Evolutionary conservation across 805 yeast genomes (phyloP), one percentile per base, ranked within the genome.

Genomic region (Saccharomyces cerevisiae): DNA sequence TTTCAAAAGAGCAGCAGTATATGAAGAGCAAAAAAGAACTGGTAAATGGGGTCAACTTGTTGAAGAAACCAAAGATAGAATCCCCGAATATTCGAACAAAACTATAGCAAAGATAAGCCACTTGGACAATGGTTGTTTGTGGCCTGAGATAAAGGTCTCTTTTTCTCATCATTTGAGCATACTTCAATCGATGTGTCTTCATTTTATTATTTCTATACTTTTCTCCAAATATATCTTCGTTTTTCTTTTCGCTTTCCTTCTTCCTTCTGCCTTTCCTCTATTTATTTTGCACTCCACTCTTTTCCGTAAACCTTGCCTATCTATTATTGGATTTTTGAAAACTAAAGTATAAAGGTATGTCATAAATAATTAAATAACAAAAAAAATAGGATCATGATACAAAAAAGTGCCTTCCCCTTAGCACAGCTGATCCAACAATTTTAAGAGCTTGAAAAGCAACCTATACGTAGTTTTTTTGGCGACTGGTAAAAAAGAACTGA

Each of bases 401-500:
- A 46, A 22, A 46, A 27, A 21, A 46, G 24, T 10, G 30, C 48
- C n/a, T 22, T 29, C 26, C 14, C 21, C 48, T 8, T 46, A 14
- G 21, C 21, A 26, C 11, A 46, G 28, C 8, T 21, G 4, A 14
- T 46, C 24, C 9, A 9, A 24, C 17, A 10, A 14, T 26, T 46
- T 3, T 46, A 2, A 10, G 13, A 2, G 48, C 17, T 26, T 14
- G 9, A 22, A 22, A 26, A 46, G 48, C 22, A 27, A 41, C 36
- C 63, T 54, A 72, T 43, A 71, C 75, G 57, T 61, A 72, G 53
- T 65, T 70, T 61, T 68, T 71, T 51, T 70, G 70, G 58, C 76
- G 73, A 49, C 69, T 65, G 24, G 79, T 82, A 76, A 87, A 87
- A 75, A 87, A 82, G 67, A 85, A 73, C 72, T 87, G 92, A 54